Percentiles rank a stretch among this genome's conserved stretches.
These are phyloP conservation scores for Vitis rotundifolia DNA, from an alignment of 164 flowering plant species.

Conservation along the genomic window DNA sequence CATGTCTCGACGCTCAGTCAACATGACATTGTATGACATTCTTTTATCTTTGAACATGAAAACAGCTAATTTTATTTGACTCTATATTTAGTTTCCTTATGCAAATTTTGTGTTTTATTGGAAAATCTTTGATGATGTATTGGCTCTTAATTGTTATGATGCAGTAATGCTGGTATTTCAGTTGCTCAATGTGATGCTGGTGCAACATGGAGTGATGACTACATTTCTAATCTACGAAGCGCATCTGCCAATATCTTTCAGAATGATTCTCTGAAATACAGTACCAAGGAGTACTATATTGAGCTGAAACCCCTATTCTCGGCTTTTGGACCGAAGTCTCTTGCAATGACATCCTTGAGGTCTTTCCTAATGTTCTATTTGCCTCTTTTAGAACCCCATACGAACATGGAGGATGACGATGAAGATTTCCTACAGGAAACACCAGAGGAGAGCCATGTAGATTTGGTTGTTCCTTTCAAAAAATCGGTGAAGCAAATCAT, in stretches of 20 bases:
- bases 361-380: slow-evolving; percentile 74
- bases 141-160: slow-evolving; percentile 15
- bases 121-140: not conserved
- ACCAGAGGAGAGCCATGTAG: slow-evolving; percentile 44
- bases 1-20: no score
- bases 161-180: slow-evolving; percentile 48
- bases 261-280: slow-evolving; percentile 37
- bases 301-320: slow-evolving; percentile 80
- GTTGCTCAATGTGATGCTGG: slow-evolving; percentile 83
- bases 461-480: slow-evolving; percentile 78
- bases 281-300: slow-evolving; percentile 63
- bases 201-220: slow-evolving; percentile 49
- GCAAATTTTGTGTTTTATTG: not conserved
- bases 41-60: no score
- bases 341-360: slow-evolving; percentile 79
- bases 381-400: slow-evolving; percentile 84
- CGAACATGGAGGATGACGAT: slow-evolving; percentile 57
- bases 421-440: slow-evolving; percentile 66
- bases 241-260: slow-evolving; percentile 38
- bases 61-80: not conserved
- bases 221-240: slow-evolving; percentile 39
- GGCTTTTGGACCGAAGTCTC: slow-evolving; percentile 64
- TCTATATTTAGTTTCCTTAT: not conserved
- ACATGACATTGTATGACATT: no score
- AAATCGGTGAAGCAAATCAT: slow-evolving; percentile 80